phyloP scores from a whole-genome alignment of 1,284 basidiomycete species.

The Rhodofomes roseus region DNA sequence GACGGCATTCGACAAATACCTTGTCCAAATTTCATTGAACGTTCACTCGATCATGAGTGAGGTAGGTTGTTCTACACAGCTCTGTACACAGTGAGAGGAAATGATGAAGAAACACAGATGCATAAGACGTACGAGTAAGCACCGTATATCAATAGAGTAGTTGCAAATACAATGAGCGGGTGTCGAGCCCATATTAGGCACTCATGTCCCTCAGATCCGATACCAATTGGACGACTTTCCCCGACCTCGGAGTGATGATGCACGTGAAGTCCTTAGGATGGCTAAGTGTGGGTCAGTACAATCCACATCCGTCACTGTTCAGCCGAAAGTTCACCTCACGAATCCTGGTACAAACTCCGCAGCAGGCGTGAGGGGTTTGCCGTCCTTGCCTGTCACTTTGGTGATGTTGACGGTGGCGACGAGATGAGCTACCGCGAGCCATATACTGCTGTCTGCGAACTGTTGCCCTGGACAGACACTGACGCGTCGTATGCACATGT shows the following conservation, averaged over 20 bases:
- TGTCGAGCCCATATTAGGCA: no score
- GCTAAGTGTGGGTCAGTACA: not conserved
- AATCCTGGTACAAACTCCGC: conserved; percentile 5
- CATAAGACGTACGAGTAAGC: no score
- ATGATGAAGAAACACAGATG: no score
- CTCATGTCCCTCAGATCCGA: not conserved
- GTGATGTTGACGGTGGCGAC: conserved; percentile 14
- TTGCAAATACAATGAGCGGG: no score
- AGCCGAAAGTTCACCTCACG: conserved; percentile 1
- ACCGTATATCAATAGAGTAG: no score
- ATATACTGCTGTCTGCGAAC: conserved; percentile 23
- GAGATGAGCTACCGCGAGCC: conserved; percentile 20
- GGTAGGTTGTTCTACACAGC: no score
- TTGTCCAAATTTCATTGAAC: no score
- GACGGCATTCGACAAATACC: no score
- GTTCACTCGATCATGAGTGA: no score
- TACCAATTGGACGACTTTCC: not conserved
- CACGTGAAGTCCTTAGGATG: conserved; percentile 2
- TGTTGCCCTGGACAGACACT: conserved; percentile 25
- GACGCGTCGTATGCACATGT: not conserved
- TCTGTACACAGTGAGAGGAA: no score
- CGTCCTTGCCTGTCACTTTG: conserved; percentile 5
- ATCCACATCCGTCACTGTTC: not conserved
- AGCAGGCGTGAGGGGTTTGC: conserved; percentile 3
- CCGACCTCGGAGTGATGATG: not conserved